Evolutionary conservation across 768 basidiomycete species (phyloP), one percentile per base, ranked within the genome.

Genomic region (Infundibulicybe gibba): DNA sequence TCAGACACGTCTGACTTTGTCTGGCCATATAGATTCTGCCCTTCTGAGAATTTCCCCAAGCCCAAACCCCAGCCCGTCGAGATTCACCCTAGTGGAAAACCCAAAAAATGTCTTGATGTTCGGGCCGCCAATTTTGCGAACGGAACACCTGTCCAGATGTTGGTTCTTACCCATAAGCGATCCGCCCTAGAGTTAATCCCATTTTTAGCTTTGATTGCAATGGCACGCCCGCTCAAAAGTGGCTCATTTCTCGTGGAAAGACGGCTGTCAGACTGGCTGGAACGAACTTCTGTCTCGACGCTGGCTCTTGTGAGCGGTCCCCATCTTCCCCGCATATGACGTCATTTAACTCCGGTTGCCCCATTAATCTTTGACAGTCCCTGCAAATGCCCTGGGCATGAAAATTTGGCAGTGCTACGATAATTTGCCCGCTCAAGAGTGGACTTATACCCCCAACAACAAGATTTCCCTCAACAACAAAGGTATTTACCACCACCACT

Each of bases 101-200:
- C 34, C 1, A 49, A 53, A 11, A 66, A 68, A 49, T 70, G 64
- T 44, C 52, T 68, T 13, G 65, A 68, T 15, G 67, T 67, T 42
- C 65, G 61, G 12, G 64, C 59, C 3, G 63, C 49, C 2, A 39
- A 52, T n/a, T 59, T 60, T 38, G 54, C 56, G 5, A 60, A 67
- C 47, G 65, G 64, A 8, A 64, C 68, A 1, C 61, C 65, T 12
- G 65, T 69, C 8, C 63, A 69, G 35, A 61, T 69, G 63, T 67
- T 31, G 44, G 59, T 48, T 5, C 13, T 33, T 13, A 15, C 13
- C 31, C 2, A 6, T 17, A 9, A 16, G 21, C 12, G 33, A 3
- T 31, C 17, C 14, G 19, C n/a, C 21, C 13, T 16, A 10, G n/a
- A 6, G 34, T 14, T 13, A n/a, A 14, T 32, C 20, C 15, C 6